These are phyloP conservation scores for Annulohypoxylon nitens DNA, from an alignment of 495 filamentous ascomycete species.

Conservation along the genomic window DNA sequence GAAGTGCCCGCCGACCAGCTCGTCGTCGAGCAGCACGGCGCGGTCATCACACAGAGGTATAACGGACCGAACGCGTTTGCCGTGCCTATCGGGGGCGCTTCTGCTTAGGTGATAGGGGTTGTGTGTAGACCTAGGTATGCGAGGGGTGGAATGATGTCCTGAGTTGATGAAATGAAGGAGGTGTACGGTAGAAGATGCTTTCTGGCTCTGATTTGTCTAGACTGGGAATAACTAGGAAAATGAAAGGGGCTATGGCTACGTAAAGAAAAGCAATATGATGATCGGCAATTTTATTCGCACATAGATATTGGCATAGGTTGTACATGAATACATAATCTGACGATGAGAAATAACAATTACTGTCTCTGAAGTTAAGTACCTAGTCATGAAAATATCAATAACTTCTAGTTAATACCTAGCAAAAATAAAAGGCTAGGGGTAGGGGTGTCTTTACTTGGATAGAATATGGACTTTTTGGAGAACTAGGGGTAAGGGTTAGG, in stretches of 20 bases:
- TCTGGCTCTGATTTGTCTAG: not conserved
- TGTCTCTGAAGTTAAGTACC: not conserved
- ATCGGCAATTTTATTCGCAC: not conserved
- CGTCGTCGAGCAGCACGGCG: conserved; percentile 34
- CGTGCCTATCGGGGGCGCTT: conserved; percentile 15
- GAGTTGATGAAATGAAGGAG: no score
- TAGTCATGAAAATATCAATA: no score
- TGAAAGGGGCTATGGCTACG: not conserved
- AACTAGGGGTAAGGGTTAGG: not conserved
- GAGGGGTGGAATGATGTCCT: no score
- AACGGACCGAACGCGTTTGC: conserved; percentile 28
- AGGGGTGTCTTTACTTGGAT: not conserved
- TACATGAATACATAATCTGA: not conserved
- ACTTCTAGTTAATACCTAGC: no score
- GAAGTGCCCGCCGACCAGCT: conserved; percentile 25
- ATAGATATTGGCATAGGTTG: conserved; percentile 1
- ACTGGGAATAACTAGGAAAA: not conserved
- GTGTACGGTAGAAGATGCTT: not conserved
- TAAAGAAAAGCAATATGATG: conserved; percentile 1
- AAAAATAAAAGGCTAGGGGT: not conserved
- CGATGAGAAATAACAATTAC: not conserved
- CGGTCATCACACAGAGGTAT: conserved; percentile 29
- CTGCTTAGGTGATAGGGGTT: not conserved
- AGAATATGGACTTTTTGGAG: not conserved
- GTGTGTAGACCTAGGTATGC: not conserved